Evolutionary conservation across 2,329 filamentous ascomycete genomes (phyloP).

Genomic region (Aspergillus quadrilineatus): DNA sequence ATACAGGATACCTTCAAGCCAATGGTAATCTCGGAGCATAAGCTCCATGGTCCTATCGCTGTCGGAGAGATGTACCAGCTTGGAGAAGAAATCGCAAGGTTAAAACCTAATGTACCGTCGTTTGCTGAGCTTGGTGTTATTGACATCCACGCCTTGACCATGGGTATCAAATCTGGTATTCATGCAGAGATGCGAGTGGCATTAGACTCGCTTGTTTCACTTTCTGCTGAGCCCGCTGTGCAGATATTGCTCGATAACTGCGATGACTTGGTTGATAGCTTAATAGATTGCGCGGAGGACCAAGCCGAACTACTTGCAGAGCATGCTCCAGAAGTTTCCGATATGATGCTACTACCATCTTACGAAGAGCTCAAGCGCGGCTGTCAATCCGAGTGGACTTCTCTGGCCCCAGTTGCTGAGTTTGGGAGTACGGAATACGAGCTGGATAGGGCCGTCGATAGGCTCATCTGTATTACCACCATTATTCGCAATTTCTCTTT

Average conservation of each 20-base stretch:
- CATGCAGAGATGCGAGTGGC: conserved; percentile 86
- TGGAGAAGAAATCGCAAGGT: conserved; percentile 64
- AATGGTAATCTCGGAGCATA: conserved; percentile 48
- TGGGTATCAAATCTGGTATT: conserved; percentile 86
- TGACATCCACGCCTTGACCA: conserved; percentile 84
- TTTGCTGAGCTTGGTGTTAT: conserved; percentile 80
- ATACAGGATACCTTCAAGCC: conserved; percentile 50
- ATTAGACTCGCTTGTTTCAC: conserved; percentile 74
- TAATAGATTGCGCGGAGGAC: conserved; percentile 88
- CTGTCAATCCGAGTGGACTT: conserved; percentile 71
- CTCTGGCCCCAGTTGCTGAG: conserved; percentile 67
- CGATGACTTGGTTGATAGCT: conserved; percentile 82
- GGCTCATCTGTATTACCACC: conserved; percentile 84
- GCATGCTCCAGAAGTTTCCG: conserved; percentile 78
- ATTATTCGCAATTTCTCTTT: conserved; percentile 93
- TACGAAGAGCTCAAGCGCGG: conserved; percentile 86
- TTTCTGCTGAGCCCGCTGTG: conserved; percentile 65
- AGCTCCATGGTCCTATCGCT: conserved; percentile 70
- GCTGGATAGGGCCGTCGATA: conserved; percentile 81
- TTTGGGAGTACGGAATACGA: conserved; percentile 78
- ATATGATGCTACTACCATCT: conserved; percentile 75
- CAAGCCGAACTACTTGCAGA: conserved; percentile 83
- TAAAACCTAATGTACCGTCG: conserved; percentile 72
- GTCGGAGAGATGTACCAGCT: conserved; percentile 64
- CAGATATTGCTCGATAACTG: conserved; percentile 71